phyloP scores from a whole-genome alignment of 768 basidiomycete species.

The Amanita pallidorosea region DNA sequence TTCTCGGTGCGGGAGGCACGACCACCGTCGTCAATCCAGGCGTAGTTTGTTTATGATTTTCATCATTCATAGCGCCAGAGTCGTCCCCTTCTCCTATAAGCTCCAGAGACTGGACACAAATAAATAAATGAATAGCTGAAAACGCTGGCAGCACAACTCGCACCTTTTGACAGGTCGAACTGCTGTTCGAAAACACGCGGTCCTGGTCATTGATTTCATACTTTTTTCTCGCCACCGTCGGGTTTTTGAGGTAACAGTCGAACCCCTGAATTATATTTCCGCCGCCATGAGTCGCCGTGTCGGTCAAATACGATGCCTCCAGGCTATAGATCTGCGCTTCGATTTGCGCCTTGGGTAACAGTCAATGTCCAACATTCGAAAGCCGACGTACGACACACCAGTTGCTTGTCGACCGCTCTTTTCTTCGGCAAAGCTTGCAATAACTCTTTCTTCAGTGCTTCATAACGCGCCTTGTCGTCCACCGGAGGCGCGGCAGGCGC shows the following conservation, averaged over 20 bases:
- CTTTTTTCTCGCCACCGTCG: slow-evolving; percentile 53
- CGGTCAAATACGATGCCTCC: slow-evolving; percentile 66
- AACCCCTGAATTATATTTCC: slow-evolving; percentile 87
- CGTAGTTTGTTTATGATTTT: slow-evolving; percentile 55
- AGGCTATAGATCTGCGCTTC: slow-evolving; percentile 73
- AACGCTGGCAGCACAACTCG: slow-evolving; percentile 4
- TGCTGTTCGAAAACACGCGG: slow-evolving; percentile 76
- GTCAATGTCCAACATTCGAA: not conserved
- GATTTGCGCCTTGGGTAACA: slow-evolving; percentile 48
- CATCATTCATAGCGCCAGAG: slow-evolving; percentile 41
- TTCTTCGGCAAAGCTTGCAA: slow-evolving; percentile 67
- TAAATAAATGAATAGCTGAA: slow-evolving; percentile 5
- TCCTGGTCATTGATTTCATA: slow-evolving; percentile 72
- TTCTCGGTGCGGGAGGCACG: slow-evolving; percentile 61
- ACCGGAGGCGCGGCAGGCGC: slow-evolving; percentile 26
- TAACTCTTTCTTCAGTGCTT: slow-evolving; percentile 65
- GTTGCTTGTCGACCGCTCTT: slow-evolving; percentile 62
- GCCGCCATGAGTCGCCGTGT: slow-evolving; percentile 66
- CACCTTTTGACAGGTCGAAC: slow-evolving; percentile 67
- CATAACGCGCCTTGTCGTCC: slow-evolving; percentile 68
- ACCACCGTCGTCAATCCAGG: slow-evolving; percentile 69
- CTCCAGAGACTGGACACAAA: slow-evolving; percentile 53
- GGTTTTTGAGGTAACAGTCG: slow-evolving; percentile 78
- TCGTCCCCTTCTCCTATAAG: slow-evolving; percentile 65
- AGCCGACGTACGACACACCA: slow-evolving; percentile 34